These are phyloP conservation scores for Aspergillus diversus DNA, from an alignment of 495 filamentous ascomycete genomes.

Conservation along the genomic window DNA sequence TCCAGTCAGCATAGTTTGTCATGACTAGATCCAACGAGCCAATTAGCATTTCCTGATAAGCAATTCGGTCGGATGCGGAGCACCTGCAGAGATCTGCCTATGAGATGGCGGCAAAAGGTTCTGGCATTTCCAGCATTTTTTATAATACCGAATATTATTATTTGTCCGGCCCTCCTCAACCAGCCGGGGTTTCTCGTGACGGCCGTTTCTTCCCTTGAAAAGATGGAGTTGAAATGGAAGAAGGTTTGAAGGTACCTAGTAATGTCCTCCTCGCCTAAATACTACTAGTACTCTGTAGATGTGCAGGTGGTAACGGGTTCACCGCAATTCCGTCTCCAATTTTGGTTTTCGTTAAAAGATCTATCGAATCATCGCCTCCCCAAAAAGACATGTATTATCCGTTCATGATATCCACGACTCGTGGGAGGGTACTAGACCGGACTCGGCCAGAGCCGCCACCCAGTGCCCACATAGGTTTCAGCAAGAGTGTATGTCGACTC, in stretches of 20 bases:
- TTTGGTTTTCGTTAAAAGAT: no score
- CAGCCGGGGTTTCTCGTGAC: not conserved
- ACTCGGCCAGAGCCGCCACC: not conserved
- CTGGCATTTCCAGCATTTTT: not conserved
- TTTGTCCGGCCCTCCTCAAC: not conserved
- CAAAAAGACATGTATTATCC: not conserved
- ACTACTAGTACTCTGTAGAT: not conserved
- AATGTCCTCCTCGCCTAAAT: no score
- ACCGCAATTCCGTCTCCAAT: not conserved
- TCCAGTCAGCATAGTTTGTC: slow-evolving; percentile 48
- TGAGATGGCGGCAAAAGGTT: not conserved
- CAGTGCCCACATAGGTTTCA: not conserved
- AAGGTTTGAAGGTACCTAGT: no score
- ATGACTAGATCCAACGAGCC: slow-evolving; percentile 25
- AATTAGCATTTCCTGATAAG: slow-evolving; percentile 43
- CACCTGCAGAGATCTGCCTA: slow-evolving; percentile 18
- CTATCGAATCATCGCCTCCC: not conserved
- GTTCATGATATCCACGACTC: slow-evolving; percentile 2
- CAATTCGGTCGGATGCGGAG: slow-evolving; percentile 17
- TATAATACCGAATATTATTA: slow-evolving; percentile 2
- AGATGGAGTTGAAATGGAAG: no score
- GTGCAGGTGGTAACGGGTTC: not conserved
- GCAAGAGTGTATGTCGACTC: no score
- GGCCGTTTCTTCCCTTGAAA: no score
- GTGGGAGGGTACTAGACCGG: not conserved